A percentile compares a stretch with the other conserved stretches of the same genome.
These are phyloP conservation scores for Verbena officinalis DNA, from an alignment of 257 asterid genomes.

Conservation along the genomic window DNA sequence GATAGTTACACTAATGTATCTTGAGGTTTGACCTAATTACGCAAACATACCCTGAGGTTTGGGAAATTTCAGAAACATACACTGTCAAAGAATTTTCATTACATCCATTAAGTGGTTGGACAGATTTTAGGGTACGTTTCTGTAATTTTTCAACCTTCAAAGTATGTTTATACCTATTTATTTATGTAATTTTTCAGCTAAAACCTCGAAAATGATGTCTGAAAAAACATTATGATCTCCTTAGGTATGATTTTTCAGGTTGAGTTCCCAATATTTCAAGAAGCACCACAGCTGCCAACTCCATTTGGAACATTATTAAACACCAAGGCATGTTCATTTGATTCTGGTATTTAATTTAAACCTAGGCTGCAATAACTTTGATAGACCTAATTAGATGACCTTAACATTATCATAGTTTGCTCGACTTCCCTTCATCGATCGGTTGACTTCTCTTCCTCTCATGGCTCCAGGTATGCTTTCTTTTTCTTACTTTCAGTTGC, in stretches of 20 bases:
- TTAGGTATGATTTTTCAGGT: slow-evolving; percentile 38
- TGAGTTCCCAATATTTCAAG: slow-evolving; percentile 58
- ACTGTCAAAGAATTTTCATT: too few relatives aligned
- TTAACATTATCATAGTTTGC: slow-evolving; percentile 39
- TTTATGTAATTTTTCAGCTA: too few relatives aligned
- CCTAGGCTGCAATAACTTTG: not conserved
- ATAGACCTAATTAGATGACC: slow-evolving; percentile 13
- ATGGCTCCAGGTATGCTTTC: slow-evolving; percentile 57
- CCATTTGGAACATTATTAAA: slow-evolving; percentile 59
- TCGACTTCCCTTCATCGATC: slow-evolving; percentile 53
- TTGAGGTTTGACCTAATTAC: too few relatives aligned
- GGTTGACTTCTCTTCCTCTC: slow-evolving; percentile 56
- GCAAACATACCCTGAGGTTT: too few relatives aligned
- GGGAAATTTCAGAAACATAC: too few relatives aligned
- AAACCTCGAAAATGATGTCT: not conserved
- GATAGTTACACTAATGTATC: too few relatives aligned
- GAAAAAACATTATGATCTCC: not conserved
- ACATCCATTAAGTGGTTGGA: too few relatives aligned
- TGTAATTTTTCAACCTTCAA: too few relatives aligned
- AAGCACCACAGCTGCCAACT: slow-evolving; percentile 53
- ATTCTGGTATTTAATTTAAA: not conserved
- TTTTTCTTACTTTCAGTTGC: not conserved
- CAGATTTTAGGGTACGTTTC: too few relatives aligned
- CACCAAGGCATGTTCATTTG: slow-evolving; percentile 45
- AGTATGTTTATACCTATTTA: too few relatives aligned